phyloP scores from a whole-genome alignment of 2,329 filamentous ascomycete genomes.

The Truncatella angustata region DNA sequence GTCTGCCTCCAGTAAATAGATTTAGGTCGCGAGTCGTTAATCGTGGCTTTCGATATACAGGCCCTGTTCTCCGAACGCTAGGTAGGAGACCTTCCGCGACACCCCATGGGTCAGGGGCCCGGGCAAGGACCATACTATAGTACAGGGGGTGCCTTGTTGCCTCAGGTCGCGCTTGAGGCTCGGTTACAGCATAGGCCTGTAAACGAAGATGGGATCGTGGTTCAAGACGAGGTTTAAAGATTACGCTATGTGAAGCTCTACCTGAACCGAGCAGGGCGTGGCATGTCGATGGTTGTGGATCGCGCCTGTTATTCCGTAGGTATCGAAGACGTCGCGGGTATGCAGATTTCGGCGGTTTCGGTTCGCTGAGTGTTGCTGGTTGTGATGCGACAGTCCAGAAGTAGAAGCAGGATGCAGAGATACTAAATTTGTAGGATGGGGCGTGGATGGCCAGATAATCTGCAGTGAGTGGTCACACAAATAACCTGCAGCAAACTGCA shows the following conservation, averaged over 20 bases:
- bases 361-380: constrained; percentile 7
- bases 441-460: not conserved
- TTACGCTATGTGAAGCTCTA: constrained; percentile 1
- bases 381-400: not conserved
- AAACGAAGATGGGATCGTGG: constrained; percentile 3
- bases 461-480: not conserved
- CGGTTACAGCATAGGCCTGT: constrained; percentile 7
- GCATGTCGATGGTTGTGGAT: not conserved
- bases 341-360: constrained; percentile 12
- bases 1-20: not conserved
- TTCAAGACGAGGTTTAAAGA: not conserved
- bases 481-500: constrained; percentile 6
- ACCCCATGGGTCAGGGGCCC: constrained; percentile 7
- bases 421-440: too few species aligned
- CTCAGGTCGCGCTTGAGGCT: constrained; percentile 2
- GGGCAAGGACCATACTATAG: too few species aligned
- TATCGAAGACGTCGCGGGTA: constrained; percentile 6
- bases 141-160: constrained; percentile 7
- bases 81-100: constrained; percentile 5
- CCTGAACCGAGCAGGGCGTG: not conserved
- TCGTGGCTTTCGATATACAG: constrained; percentile 6
- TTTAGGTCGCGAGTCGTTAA: not conserved
- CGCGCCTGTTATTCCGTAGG: not conserved
- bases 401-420: constrained; percentile 1
- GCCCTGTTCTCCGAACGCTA: constrained; percentile 8